A percentile compares a stretch with the other conserved stretches of the same genome.
Evolutionary conservation across 768 basidiomycete species (phyloP).

Genomic region (Exidia glandulosa): DNA sequence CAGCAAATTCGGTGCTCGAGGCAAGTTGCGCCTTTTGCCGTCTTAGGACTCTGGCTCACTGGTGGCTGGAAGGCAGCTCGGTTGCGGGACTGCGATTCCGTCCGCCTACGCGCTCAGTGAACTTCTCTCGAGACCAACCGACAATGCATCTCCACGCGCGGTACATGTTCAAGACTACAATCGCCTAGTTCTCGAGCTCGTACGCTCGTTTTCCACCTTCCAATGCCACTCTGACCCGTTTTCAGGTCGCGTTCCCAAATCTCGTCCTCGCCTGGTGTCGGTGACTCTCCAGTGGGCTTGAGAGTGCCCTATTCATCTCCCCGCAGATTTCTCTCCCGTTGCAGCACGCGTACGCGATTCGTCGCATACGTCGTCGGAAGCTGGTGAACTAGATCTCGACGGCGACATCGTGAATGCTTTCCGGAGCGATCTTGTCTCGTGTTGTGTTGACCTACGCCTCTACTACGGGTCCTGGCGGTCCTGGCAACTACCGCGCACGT

Average conservation of each 20-base stretch:
- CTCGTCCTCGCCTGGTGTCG: conserved; percentile 72
- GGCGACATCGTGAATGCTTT: conserved; percentile 57
- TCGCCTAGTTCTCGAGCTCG: conserved; percentile 61
- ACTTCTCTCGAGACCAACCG: conserved; percentile 32
- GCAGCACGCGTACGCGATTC: background rate
- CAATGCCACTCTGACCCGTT: conserved; percentile 1
- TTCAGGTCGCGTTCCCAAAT: conserved; percentile 53
- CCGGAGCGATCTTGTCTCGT: conserved; percentile 37
- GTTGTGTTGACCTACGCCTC: conserved; percentile 56
- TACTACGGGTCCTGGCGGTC: conserved; percentile 74
- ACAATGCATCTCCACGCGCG: conserved; percentile 10
- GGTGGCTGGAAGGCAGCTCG: conserved; percentile 41
- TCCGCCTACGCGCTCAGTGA: conserved; percentile 59
- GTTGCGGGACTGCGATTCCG: conserved; percentile 88
- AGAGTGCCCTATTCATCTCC: background rate
- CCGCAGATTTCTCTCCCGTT: background rate
- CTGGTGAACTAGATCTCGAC: conserved; percentile 58
- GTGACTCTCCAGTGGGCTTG: conserved; percentile 16
- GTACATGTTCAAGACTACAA: conserved; percentile 93
- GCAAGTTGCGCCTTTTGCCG: conserved; percentile 29
- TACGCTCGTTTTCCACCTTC: conserved; percentile 13
- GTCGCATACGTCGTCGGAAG: conserved; percentile 4
- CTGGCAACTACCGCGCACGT: conserved; percentile 32
- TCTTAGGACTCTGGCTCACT: background rate
- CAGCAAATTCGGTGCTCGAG: conserved; percentile 59